Evolutionary conservation across 208 protist genomes (phyloP).

Genomic region (Lotmaria passim): DNA sequence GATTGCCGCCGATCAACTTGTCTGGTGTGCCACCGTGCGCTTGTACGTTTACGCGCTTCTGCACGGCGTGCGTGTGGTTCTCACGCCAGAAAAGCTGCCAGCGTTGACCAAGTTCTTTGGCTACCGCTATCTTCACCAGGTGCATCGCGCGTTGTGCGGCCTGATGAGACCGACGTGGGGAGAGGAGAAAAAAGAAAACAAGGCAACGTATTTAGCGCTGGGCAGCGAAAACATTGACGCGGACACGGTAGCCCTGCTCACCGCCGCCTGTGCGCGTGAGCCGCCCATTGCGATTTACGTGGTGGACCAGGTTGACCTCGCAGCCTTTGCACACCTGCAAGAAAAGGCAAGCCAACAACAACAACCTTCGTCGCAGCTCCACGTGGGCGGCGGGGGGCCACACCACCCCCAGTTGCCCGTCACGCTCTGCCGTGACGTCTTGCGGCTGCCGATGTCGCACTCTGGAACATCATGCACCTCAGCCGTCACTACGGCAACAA

Average conservation of each 20-base stretch:
- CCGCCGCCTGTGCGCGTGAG: conserved; percentile 2
- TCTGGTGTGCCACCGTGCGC: conserved; percentile 38
- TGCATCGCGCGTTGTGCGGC: conserved; percentile 21
- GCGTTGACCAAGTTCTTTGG: conserved; percentile 49
- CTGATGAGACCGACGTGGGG: background rate
- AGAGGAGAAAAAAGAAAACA: background rate
- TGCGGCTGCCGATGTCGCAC: conserved; percentile 15
- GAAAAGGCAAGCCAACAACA: background rate
- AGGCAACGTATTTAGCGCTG: no score
- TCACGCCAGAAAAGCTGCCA: conserved; percentile 63
- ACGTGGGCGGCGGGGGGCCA: background rate
- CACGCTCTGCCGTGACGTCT: conserved; percentile 29
- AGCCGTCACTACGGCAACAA: background rate
- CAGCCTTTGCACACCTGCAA: conserved; percentile 25
- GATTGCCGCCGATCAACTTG: background rate
- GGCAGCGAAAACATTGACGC: background rate
- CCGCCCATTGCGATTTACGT: conserved; percentile 33
- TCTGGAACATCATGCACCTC: background rate
- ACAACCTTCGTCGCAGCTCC: no score
- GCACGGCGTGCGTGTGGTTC: conserved; percentile 40
- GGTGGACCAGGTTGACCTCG: conserved; percentile 33
- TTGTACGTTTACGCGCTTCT: conserved; percentile 55
- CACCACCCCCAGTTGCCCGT: conserved; percentile 7
- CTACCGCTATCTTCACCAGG: conserved; percentile 22
- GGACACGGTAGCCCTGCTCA: background rate